Percentiles rank a stretch among this genome's conserved stretches.
Conservation (phyloP, 805 yeast genomes). For the Pichia deserticola region DNA sequence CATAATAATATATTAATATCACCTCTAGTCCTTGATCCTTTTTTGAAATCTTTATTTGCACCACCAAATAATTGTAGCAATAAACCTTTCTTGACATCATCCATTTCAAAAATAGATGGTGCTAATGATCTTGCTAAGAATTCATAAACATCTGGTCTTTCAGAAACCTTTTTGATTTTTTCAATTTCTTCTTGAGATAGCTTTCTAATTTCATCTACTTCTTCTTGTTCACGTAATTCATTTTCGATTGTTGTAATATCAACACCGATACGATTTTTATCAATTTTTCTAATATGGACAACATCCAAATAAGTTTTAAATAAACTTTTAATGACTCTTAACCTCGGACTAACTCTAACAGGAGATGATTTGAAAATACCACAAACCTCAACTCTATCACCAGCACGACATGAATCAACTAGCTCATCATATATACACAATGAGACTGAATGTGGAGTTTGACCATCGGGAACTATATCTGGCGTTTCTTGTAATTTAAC, state of each 20-base stretch:
- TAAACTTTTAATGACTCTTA: slow-evolving; percentile 72
- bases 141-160: slow-evolving; percentile 76
- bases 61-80: slow-evolving; percentile 93
- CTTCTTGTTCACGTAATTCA: slow-evolving; percentile 52
- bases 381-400: slow-evolving; percentile 92
- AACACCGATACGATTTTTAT: slow-evolving; percentile 70
- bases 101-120: slow-evolving; percentile 94
- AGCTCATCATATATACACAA: slow-evolving; percentile 92
- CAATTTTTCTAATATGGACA: slow-evolving; percentile 84
- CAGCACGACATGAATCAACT: slow-evolving; percentile 91
- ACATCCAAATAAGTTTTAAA: slow-evolving; percentile 93
- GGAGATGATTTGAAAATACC: slow-evolving; percentile 93
- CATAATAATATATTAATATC: slow-evolving; percentile 86
- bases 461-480: slow-evolving; percentile 95
- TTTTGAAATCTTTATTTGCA: slow-evolving; percentile 75
- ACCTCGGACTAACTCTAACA: slow-evolving; percentile 78
- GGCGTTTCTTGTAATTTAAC: slow-evolving; percentile 76
- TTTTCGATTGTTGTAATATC: slow-evolving; percentile 67
- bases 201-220: slow-evolving; percentile 68
- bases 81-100: slow-evolving; percentile 94
- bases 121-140: slow-evolving; percentile 85
- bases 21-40: slow-evolving; percentile 94
- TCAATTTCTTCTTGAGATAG: slow-evolving; percentile 63
- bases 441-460: slow-evolving; percentile 94
- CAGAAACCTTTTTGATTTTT: slow-evolving; percentile 52